A percentile compares a stretch with the other conserved stretches of the same genome.
These are phyloP conservation scores for Brettanomyces bruxellensis DNA, from an alignment of 805 yeast species.

Conservation along the genomic window DNA sequence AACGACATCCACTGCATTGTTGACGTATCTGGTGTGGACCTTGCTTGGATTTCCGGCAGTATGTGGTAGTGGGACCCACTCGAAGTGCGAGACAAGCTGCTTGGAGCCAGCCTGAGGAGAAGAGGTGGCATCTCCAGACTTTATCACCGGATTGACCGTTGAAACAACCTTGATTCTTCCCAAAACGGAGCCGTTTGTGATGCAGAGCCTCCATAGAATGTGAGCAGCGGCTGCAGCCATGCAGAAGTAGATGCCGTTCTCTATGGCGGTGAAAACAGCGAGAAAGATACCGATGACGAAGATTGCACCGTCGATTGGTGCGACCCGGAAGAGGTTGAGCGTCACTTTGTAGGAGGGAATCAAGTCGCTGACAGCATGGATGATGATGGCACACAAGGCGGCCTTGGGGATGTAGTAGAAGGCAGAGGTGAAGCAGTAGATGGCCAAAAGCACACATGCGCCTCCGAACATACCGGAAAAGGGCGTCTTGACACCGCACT, in stretches of 20 bases:
- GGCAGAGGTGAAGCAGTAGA: slow-evolving; percentile 74
- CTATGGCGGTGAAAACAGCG: slow-evolving; percentile 72
- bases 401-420: slow-evolving; percentile 90
- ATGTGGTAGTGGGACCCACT: slow-evolving; percentile 61
- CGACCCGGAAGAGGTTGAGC: slow-evolving; percentile 58
- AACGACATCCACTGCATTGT: slow-evolving; percentile 45
- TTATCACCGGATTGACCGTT: slow-evolving; percentile 51
- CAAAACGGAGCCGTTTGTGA: slow-evolving; percentile 74
- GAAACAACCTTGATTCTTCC: slow-evolving; percentile 71
- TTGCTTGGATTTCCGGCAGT: slow-evolving; percentile 10
- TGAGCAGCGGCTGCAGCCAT: slow-evolving; percentile 74
- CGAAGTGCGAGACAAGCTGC: slow-evolving; percentile 16
- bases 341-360: slow-evolving; percentile 61
- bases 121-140: slow-evolving; percentile 7
- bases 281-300: slow-evolving; percentile 66
- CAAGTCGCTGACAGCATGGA: slow-evolving; percentile 88
- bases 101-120: background rate
- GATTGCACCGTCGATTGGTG: slow-evolving; percentile 67
- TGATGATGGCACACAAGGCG: slow-evolving; percentile 76
- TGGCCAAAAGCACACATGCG: slow-evolving; percentile 75
- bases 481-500: slow-evolving; percentile 94
- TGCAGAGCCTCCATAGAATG: slow-evolving; percentile 64
- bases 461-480: slow-evolving; percentile 89
- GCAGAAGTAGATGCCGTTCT: slow-evolving; percentile 86
- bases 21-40: slow-evolving; percentile 31